Evolutionary conservation across 768 basidiomycete species (phyloP).

Genomic region (Mycena rebaudengoi): DNA sequence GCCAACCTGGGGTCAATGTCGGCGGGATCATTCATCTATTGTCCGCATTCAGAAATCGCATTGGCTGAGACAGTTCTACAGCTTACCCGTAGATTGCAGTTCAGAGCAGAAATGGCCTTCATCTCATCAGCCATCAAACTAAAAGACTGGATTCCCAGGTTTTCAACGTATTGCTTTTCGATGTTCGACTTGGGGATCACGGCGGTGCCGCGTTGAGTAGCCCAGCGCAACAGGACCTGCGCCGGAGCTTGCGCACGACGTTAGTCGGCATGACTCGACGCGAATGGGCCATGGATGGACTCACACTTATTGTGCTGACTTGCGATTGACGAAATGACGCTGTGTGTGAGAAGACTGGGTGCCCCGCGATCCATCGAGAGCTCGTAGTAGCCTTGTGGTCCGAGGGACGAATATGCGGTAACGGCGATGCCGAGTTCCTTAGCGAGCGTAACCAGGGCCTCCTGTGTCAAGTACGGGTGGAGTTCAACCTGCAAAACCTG

Average conservation of each 20-base stretch:
- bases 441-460: conserved; percentile 63
- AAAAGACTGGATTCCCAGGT: conserved; percentile 60
- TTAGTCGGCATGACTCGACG: neutral
- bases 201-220: conserved; percentile 77
- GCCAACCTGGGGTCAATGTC: conserved; percentile 70
- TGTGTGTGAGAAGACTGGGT: conserved; percentile 61
- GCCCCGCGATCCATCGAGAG: conserved; percentile 66
- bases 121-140: conserved; percentile 59
- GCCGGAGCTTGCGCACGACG: conserved; percentile 55
- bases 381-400: conserved; percentile 65
- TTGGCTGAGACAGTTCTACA: conserved; percentile 23
- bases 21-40: conserved; percentile 74
- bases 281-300: neutral
- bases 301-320: conserved; percentile 61
- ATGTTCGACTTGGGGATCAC: conserved; percentile 78
- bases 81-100: conserved; percentile 68
- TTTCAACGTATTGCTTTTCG: conserved; percentile 55
- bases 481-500: conserved; percentile 75
- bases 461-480: conserved; percentile 77
- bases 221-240: conserved; percentile 83
- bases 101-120: conserved; percentile 55
- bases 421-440: conserved; percentile 65
- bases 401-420: conserved; percentile 70
- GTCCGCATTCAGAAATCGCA: no score
- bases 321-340: conserved; percentile 54